A percentile compares a stretch with the other conserved stretches of the same genome.
Evolutionary conservation across 2,329 filamentous ascomycete genomes (phyloP).

Genomic region (Metarhizium robertsii): DNA sequence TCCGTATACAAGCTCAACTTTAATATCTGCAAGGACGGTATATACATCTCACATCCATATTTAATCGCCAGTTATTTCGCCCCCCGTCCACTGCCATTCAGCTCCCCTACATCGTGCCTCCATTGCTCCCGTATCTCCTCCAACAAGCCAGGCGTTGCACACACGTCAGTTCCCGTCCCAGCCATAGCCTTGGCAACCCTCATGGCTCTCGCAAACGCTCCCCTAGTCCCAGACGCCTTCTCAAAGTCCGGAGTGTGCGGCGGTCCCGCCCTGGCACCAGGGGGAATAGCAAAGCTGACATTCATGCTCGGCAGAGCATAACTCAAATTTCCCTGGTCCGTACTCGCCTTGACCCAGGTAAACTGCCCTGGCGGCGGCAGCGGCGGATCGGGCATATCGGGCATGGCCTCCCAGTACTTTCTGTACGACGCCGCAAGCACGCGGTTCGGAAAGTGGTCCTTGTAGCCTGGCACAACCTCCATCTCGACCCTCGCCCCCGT

Average conservation of each 20-base stretch:
- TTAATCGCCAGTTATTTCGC: background rate
- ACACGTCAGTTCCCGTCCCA: conserved; percentile 36
- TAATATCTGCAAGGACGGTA: no score
- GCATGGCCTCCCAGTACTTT: conserved; percentile 24
- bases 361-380: conserved; percentile 24
- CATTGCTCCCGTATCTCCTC: conserved; percentile 23
- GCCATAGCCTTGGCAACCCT: conserved; percentile 38
- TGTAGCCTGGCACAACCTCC: conserved; percentile 31
- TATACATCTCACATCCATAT: no score
- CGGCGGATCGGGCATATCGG: conserved; percentile 25
- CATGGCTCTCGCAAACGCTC: conserved; percentile 31
- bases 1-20: no score
- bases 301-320: conserved; percentile 47
- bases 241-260: conserved; percentile 47
- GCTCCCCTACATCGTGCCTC: conserved; percentile 1
- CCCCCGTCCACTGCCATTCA: background rate
- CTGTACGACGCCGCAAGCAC: conserved; percentile 36
- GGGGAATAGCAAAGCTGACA: conserved; percentile 40
- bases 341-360: conserved; percentile 31
- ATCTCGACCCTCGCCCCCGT: conserved; percentile 38
- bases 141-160: conserved; percentile 31
- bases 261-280: conserved; percentile 21
- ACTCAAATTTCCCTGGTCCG: conserved; percentile 50
- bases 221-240: conserved; percentile 36
- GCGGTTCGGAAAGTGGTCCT: conserved; percentile 45